These are phyloP conservation scores for Adansonia grandidieri DNA, from an alignment of 441 rosid species.

Conservation along the genomic window DNA sequence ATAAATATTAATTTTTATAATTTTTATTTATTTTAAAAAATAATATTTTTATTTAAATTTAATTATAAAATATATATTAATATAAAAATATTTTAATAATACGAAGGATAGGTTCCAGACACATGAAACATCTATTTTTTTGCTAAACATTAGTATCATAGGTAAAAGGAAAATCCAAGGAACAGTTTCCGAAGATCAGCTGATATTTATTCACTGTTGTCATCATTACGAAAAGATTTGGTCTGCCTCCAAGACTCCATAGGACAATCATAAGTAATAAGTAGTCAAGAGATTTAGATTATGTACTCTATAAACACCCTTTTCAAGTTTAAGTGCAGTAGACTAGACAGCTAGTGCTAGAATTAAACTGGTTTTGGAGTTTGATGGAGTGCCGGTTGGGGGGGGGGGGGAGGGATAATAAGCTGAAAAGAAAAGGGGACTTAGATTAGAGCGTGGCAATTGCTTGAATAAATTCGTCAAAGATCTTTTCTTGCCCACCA, in stretches of 20 bases:
- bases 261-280: background rate
- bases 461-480: slow-evolving; percentile 43
- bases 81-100: too few relatives aligned
- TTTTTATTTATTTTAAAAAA: too few relatives aligned
- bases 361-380: background rate
- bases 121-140: background rate
- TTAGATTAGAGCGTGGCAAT: slow-evolving; percentile 25
- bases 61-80: too few relatives aligned
- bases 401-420: background rate
- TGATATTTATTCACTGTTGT: background rate
- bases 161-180: background rate
- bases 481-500: slow-evolving; percentile 37
- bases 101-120: background rate
- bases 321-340: slow-evolving; percentile 13
- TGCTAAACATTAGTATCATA: background rate
- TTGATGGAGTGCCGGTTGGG: background rate
- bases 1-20: too few relatives aligned
- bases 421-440: background rate
- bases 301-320: background rate
- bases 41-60: too few relatives aligned
- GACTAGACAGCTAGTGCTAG: background rate
- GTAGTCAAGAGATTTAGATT: background rate
- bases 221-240: slow-evolving; percentile 16
- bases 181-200: background rate
- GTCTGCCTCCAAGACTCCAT: background rate